phyloP scores from a whole-genome alignment of 108 stramenopile species.

The Cylindrotheca closterium region DNA sequence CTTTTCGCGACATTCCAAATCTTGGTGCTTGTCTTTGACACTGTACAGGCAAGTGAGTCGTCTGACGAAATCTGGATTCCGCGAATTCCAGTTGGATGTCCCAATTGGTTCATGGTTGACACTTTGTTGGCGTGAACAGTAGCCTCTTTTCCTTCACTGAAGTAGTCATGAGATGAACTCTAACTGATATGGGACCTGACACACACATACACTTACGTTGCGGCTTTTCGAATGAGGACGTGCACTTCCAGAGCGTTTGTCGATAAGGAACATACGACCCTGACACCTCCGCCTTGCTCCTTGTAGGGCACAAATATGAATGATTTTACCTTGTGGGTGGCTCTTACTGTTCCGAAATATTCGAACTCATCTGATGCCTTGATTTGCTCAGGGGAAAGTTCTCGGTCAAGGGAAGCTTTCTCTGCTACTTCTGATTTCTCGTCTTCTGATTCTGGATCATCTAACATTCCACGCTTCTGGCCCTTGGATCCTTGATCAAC shows the following conservation, averaged over 20 bases:
- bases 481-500: conserved; percentile 19
- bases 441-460: conserved; percentile 66
- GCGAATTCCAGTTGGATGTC: conserved; percentile 96
- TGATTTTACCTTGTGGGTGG: conserved; percentile 81
- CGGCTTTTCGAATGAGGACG: conserved; percentile 41
- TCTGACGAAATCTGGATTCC: conserved; percentile 88
- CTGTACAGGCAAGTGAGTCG: conserved; percentile 85
- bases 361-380: conserved; percentile 93
- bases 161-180: not conserved
- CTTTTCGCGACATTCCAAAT: conserved; percentile 90
- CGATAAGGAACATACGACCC: conserved; percentile 80
- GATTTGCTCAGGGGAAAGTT: conserved; percentile 48
- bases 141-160: conserved; percentile 15
- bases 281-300: conserved; percentile 60
- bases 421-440: conserved; percentile 20
- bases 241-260: conserved; percentile 92
- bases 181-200: not conserved
- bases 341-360: conserved; percentile 71
- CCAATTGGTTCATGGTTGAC: conserved; percentile 79
- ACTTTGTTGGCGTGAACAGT: conserved; percentile 24
- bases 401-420: conserved; percentile 9
- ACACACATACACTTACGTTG: conserved; percentile 12
- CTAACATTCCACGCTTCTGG: conserved; percentile 72
- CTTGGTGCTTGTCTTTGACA: conserved; percentile 84
- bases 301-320: conserved; percentile 64